A percentile compares a stretch with the other conserved stretches of the same genome.
phyloP scores from a whole-genome alignment of 495 filamentous ascomycete genomes.

The Schizothecium vesticola region DNA sequence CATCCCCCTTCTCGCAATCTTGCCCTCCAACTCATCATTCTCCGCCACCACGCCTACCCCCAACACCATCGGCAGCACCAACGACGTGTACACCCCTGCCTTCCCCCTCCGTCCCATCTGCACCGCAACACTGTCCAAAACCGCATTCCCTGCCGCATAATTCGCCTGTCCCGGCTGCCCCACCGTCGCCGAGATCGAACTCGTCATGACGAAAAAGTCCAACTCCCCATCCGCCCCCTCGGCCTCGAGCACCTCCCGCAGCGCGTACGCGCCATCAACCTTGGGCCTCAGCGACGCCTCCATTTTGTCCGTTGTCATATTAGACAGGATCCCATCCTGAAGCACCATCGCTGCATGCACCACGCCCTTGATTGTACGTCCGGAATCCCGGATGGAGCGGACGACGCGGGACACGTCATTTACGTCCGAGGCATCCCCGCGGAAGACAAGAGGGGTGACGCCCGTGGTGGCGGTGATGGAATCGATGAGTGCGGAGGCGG shows the following conservation, averaged over 20 bases:
- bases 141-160: slow-evolving; percentile 47
- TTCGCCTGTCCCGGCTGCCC: slow-evolving; percentile 43
- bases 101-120: slow-evolving; percentile 9
- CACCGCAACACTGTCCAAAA: slow-evolving; percentile 32
- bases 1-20: slow-evolving; percentile 31
- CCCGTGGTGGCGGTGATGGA: too few relatives aligned
- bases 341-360: slow-evolving; percentile 52
- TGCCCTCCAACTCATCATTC: slow-evolving; percentile 31
- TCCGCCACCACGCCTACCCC: slow-evolving; percentile 39
- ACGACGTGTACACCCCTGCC: slow-evolving; percentile 15
- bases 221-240: slow-evolving; percentile 24
- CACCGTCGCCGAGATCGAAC: slow-evolving; percentile 43
- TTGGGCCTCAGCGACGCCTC: slow-evolving; percentile 32
- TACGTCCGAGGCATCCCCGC: too few relatives aligned
- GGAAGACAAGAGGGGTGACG: too few relatives aligned
- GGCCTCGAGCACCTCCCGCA: slow-evolving; percentile 40
- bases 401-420: too few relatives aligned
- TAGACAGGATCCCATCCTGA: slow-evolving; percentile 33
- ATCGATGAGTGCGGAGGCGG: too few relatives aligned
- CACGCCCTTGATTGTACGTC: slow-evolving; percentile 45
- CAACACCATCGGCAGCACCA: slow-evolving; percentile 31
- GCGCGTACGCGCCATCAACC: slow-evolving; percentile 33
- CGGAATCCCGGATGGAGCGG: too few relatives aligned
- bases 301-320: slow-evolving; percentile 34
- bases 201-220: slow-evolving; percentile 51